Conservation (phyloP, 208 protist species). For the Acanthamoeba polyphaga region DNA sequence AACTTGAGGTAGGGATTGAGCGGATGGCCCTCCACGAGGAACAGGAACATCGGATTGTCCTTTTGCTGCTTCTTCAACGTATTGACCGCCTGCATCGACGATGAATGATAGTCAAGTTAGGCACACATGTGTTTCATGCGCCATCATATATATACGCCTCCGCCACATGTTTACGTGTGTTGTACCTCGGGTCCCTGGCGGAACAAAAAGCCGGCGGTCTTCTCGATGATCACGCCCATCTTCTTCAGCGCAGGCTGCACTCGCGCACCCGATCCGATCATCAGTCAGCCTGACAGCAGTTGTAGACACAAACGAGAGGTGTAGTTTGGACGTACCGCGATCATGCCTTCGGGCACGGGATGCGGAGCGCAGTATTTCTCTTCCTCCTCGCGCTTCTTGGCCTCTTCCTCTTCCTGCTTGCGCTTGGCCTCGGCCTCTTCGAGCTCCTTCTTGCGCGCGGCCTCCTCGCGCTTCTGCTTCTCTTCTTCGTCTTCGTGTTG, state of each 20-base stretch:
- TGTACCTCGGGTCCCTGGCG: constrained; percentile 6
- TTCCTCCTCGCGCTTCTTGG: constrained; percentile 44
- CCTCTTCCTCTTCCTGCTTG: neutral
- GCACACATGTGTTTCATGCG: neutral
- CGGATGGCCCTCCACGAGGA: constrained; percentile 66
- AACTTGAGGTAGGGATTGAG: constrained; percentile 39
- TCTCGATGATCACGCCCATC: constrained; percentile 51
- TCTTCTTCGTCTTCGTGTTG: constrained; percentile 19
- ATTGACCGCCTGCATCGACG: neutral
- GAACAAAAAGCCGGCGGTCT: constrained; percentile 42
- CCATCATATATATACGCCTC: too few species aligned
- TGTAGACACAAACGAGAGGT: neutral
- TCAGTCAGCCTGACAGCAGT: neutral
- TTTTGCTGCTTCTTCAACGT: constrained; percentile 55
- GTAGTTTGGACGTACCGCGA: neutral
- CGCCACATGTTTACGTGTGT: neutral
- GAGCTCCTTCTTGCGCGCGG: neutral
- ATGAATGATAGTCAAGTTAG: neutral
- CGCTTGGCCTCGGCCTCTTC: constrained; percentile 28
- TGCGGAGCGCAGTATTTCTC: neutral
- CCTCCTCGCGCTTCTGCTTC: neutral
- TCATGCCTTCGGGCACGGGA: constrained; percentile 28
- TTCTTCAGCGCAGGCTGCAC: constrained; percentile 49
- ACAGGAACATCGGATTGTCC: constrained; percentile 63
- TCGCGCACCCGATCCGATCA: neutral